A percentile compares a stretch with the other conserved stretches of the same genome.
These are phyloP conservation scores for Marsdenia floribunda DNA, from an alignment of 257 asterid genomes.

Conservation along the genomic window DNA sequence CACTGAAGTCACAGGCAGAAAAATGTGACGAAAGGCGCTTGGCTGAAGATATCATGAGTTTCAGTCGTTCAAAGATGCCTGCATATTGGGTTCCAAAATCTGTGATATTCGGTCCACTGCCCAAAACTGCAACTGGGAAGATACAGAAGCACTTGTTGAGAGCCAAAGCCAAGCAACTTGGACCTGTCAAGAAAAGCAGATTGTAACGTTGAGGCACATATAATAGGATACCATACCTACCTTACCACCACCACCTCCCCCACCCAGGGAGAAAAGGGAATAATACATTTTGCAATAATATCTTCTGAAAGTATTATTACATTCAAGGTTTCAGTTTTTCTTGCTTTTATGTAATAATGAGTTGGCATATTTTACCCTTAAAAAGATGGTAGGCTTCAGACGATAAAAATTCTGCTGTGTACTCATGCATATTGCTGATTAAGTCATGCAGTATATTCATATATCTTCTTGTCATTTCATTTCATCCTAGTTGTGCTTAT, in stretches of 20 bases:
- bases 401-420: background rate
- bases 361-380: background rate
- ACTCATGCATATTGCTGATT: too few relatives aligned
- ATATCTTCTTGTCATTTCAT: background rate
- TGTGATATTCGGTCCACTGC: constrained; percentile 76
- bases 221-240: too few relatives aligned
- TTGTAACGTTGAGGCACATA: constrained; percentile 20
- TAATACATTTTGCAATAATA: too few relatives aligned
- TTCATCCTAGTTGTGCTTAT: background rate
- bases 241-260: too few relatives aligned
- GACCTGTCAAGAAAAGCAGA: constrained; percentile 66
- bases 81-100: constrained; percentile 84
- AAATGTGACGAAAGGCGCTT: constrained; percentile 31
- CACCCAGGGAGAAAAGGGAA: too few relatives aligned
- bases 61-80: constrained; percentile 75
- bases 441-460: too few relatives aligned
- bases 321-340: background rate
- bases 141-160: constrained; percentile 90
- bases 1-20: constrained; percentile 48
- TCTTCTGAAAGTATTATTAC: background rate
- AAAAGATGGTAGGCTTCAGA: background rate
- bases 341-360: background rate
- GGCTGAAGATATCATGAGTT: constrained; percentile 73
- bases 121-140: constrained; percentile 95
- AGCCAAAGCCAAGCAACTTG: constrained; percentile 85